These are phyloP conservation scores for Dalbergia cochinchinensis DNA, from an alignment of 306 rosid genomes.

Conservation along the genomic window DNA sequence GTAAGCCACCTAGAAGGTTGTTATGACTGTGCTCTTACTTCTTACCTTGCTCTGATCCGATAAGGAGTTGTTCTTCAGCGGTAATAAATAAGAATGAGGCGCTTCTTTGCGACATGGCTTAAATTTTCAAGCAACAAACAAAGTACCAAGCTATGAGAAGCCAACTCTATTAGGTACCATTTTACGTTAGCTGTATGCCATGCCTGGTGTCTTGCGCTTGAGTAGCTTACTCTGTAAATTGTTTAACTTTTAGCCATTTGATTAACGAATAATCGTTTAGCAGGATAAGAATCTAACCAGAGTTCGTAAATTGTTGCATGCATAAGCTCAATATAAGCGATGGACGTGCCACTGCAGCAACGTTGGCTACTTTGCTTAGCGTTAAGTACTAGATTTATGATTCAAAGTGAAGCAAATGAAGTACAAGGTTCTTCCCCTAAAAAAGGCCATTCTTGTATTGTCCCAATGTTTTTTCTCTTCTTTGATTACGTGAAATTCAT, in stretches of 20 bases:
- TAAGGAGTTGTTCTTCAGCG: not conserved
- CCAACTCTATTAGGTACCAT: not conserved
- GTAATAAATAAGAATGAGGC: not conserved
- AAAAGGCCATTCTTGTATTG: not conserved
- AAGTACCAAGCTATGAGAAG: not conserved
- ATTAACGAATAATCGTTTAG: not conserved
- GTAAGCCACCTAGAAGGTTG: not conserved
- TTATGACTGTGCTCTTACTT: not conserved
- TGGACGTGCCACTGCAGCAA: no score
- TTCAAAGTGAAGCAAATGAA: no score
- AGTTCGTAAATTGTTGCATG: not conserved
- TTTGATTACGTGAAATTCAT: not conserved
- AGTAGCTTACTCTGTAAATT: not conserved
- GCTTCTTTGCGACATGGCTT: not conserved
- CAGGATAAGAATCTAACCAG: not conserved
- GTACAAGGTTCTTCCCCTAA: no score
- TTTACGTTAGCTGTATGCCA: not conserved
- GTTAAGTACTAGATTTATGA: not conserved
- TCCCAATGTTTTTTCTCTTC: not conserved
- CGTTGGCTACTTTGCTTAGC: no score
- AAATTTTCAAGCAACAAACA: not conserved
- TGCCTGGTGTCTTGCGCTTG: not conserved
- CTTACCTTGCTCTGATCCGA: no score
- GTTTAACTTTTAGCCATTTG: no score
- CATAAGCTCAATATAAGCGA: not conserved